Evolutionary conservation across 768 basidiomycete genomes (phyloP), one percentile per base, ranked within the genome.

Genomic region (Amanita subjunquillea): DNA sequence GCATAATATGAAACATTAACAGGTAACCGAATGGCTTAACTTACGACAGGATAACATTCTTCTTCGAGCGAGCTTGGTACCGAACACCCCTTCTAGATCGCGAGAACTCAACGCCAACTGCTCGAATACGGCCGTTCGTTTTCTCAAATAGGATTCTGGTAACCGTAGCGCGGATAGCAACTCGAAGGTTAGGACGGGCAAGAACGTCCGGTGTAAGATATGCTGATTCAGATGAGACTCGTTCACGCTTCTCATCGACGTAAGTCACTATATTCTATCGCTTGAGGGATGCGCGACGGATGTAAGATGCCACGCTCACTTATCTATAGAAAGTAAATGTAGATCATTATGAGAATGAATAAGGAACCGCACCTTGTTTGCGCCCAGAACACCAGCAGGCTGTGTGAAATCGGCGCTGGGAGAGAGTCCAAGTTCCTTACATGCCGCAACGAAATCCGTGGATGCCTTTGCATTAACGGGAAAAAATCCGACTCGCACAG

Each of bases 121-220:
- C 84, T 17, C 76, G 75, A 3, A 71, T 72, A 2, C 60, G 63
- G 12, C 65, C 65, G 2, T 63, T 60, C 4, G 62, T 61, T 12
- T 60, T 65, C 17, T 82, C 76, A 56, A 84, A 80, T 3, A 85
- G 50, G 12, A 89, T 63, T 29, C 72, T 76, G 10, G 80, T 84
- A 2, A 77, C 83, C 6, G 72, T 72, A 0, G 82, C 77, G 45
- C 73, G 66, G 20, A 76, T 74, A 2, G 75, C 75, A 17, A 89
- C 77, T 25, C 71, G 82, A 23, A 89, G 70, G 56, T 88, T 88
- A 5, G 77, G 77, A 36, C 86, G 72, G 4, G 72, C 69, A 4
- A 87, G 72, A 3, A 87, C 85, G 0, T 80, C 71, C 1, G 73
- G 65, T 0, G 83, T 86, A 32, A 88, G 73, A 60, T 87, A 88